Evolutionary conservation across 179 eudicot species (phyloP).

Genomic region (Vitellaria paradoxa): DNA sequence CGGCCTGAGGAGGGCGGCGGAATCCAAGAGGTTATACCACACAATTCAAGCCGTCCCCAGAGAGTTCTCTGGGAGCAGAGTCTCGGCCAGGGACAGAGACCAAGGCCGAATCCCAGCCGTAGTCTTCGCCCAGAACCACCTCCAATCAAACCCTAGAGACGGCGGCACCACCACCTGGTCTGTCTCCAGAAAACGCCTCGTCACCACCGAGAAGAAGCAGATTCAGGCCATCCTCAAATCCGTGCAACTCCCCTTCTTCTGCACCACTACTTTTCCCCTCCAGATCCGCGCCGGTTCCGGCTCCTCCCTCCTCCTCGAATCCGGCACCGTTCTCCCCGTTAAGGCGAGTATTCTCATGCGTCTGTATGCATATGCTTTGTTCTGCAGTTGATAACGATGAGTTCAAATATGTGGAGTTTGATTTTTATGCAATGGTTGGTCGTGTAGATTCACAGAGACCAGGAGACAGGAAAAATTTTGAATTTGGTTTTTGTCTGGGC

Average conservation of each 20-base stretch:
- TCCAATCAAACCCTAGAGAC: conserved; percentile 13
- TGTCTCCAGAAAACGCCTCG: conserved; percentile 46
- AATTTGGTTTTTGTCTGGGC: conserved; percentile 94
- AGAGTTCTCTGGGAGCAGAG: conserved; percentile 55
- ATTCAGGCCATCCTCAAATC: conserved; percentile 59
- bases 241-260: conserved; percentile 52
- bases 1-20: conserved; percentile 28
- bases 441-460: conserved; percentile 66
- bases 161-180: conserved; percentile 21
- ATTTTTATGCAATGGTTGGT: conserved; percentile 8
- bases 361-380: neutral
- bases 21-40: conserved; percentile 39
- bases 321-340: conserved; percentile 72
- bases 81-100: conserved; percentile 63
- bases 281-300: conserved; percentile 70
- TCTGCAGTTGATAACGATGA: neutral
- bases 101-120: conserved; percentile 91
- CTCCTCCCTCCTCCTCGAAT: conserved; percentile 49
- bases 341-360: conserved; percentile 35
- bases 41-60: conserved; percentile 89
- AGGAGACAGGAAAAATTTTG: conserved; percentile 65
- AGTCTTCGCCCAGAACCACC: conserved; percentile 44
- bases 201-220: conserved; percentile 75
- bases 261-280: conserved; percentile 70
- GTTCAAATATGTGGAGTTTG: neutral